A percentile compares a stretch with the other conserved stretches of the same genome.
phyloP scores from a whole-genome alignment of 768 basidiomycete species.

The Kwoniella sp. region DNA sequence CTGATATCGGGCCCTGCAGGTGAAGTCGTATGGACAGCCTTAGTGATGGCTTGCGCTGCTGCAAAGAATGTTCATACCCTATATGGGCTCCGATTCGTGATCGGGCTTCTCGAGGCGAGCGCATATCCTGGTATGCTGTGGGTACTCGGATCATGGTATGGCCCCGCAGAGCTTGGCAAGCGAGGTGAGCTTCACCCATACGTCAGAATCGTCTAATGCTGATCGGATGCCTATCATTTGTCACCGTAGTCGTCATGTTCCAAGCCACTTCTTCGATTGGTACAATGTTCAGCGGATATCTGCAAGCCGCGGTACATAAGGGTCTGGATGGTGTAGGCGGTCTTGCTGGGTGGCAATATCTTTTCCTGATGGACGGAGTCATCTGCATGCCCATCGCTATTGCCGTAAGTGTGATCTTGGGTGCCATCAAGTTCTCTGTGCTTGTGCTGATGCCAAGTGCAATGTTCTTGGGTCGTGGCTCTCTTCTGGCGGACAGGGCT shows the following conservation, averaged over 20 bases:
- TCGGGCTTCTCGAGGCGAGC: slow-evolving; percentile 21
- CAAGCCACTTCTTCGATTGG: slow-evolving; percentile 24
- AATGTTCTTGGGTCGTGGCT: too few species aligned
- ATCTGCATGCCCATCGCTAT: slow-evolving; percentile 35
- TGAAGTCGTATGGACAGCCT: slow-evolving; percentile 21
- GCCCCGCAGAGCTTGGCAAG: slow-evolving; percentile 21
- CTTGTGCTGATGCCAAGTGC: too few species aligned
- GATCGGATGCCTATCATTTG: too few species aligned
- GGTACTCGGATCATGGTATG: slow-evolving; percentile 28
- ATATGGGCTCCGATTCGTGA: slow-evolving; percentile 27
- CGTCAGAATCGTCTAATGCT: background rate
- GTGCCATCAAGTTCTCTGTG: background rate
- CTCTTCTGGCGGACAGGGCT: slow-evolving; percentile 7
- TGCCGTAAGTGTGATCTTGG: slow-evolving; percentile 14
- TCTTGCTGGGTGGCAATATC: slow-evolving; percentile 29
- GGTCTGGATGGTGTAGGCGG: slow-evolving; percentile 27
- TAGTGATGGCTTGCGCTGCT: slow-evolving; percentile 26
- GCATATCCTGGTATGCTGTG: slow-evolving; percentile 14
- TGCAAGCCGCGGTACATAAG: slow-evolving; percentile 28
- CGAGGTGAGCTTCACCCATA: slow-evolving; percentile 10
- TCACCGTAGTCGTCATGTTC: slow-evolving; percentile 21
- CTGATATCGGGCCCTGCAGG: background rate
- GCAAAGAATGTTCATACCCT: slow-evolving; percentile 26
- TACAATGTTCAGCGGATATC: slow-evolving; percentile 29
- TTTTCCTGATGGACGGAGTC: slow-evolving; percentile 31